phyloP scores from a whole-genome alignment of 1,139 yeast species.

The Debaryomyces psychrophilus region DNA sequence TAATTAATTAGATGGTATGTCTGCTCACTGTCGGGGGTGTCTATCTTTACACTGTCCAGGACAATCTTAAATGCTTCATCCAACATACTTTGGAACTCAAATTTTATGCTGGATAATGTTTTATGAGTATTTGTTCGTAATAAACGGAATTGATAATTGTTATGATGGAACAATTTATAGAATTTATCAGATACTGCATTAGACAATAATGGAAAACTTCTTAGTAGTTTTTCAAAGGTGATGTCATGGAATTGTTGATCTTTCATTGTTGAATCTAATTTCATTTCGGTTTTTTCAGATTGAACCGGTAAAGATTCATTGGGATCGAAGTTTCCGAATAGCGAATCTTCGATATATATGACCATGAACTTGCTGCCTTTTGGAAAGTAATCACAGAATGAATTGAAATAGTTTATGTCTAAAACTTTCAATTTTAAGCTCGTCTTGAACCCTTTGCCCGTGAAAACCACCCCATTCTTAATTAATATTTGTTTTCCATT shows the following conservation, averaged over 20 bases:
- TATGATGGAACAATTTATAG: slow-evolving; percentile 47
- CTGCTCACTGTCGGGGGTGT: slow-evolving; percentile 41
- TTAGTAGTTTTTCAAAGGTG: slow-evolving; percentile 47
- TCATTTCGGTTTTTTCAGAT: neutral
- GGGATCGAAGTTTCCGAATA: slow-evolving; percentile 38
- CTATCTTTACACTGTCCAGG: slow-evolving; percentile 44
- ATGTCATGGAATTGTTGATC: slow-evolving; percentile 15
- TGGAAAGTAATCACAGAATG: slow-evolving; percentile 52
- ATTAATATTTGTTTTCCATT: slow-evolving; percentile 62
- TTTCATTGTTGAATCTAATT: neutral
- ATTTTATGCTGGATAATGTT: slow-evolving; percentile 29
- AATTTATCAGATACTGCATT: slow-evolving; percentile 51
- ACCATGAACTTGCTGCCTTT: slow-evolving; percentile 54
- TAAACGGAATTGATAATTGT: slow-evolving; percentile 37
- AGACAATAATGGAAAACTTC: slow-evolving; percentile 51
- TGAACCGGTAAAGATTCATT: neutral
- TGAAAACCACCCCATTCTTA: slow-evolving; percentile 56
- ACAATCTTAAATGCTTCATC: slow-evolving; percentile 43
- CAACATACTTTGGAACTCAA: slow-evolving; percentile 38
- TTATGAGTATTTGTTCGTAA: slow-evolving; percentile 37
- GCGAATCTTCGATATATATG: slow-evolving; percentile 53
- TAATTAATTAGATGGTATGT: slow-evolving; percentile 36
- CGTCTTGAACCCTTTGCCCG: slow-evolving; percentile 60
- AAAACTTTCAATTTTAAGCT: slow-evolving; percentile 50
- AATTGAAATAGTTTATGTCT: slow-evolving; percentile 44